Base-by-base conservation (phyloP, 495 filamentous ascomycete species). In the Lineolata rhizophorae region DNA sequence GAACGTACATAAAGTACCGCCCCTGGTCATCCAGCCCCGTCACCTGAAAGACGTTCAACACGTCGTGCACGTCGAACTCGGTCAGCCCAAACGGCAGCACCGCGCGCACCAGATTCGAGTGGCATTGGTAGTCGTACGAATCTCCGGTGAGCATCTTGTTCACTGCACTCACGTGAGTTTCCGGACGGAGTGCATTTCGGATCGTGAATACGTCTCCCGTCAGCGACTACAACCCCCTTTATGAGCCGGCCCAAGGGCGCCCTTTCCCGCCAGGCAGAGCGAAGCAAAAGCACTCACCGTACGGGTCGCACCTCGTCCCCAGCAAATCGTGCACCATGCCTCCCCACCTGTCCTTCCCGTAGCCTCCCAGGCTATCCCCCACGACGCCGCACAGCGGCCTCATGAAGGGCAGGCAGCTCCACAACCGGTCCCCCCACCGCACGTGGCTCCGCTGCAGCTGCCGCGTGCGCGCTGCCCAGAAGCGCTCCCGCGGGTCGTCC, bases 41-140 rank as follows among this genome's bases (percentile, higher is more conserved):
- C 16, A 80, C 75, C 44, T 82, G 76, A 41, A 87, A 84, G 15
- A 84, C 60, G 46, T 84, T 83, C 32, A 84, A 51, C 1, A 84
- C 76, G 51, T 84, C 76, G 39, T 83, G 78, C 8, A 83, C 65
- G 51, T 83, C 76, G 27, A 61, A 52, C 47, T 84, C 78, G 6
- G 59, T 64, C 31, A 83, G 42, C 0, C 72, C 74, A 45, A 62
- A 70, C 0, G 69, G 70, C 1, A 70, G 42, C 18, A 83, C 62
- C 0, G 78, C 71, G 2, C 78, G 67, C 3, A 66, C 70, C 13
- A 87, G 61, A 39, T 87, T 87, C 13, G 72, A 81, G 44, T 79
- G 76, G 50, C 78, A 84, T 44, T 84, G 74, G 49, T 66, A 82
- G 41, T 84, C 74, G 41, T 76, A 83, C 3, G 57, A 58, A 35